Evolutionary conservation across 2,329 filamentous ascomycete species (phyloP), one percentile per base, ranked within the genome.

Genomic region (Leptographium flavum): DNA sequence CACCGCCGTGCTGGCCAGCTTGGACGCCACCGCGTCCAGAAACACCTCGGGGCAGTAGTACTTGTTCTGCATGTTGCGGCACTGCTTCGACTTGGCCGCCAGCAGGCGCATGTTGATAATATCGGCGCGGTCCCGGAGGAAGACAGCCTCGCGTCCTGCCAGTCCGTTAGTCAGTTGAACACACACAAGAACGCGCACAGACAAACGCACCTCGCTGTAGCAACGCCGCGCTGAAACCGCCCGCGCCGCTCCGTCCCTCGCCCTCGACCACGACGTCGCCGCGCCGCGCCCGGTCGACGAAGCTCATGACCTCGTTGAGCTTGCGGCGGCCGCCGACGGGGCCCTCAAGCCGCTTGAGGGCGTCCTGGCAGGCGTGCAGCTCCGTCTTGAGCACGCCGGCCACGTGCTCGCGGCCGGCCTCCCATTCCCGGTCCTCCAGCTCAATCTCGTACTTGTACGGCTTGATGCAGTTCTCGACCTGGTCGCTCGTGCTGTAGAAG

Each of bases 371-470:
- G 22, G 87, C 85, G 47, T 76, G 73, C 4, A 98, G 70, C 60
- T 98, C 92, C 42, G 82, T 80, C 61, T 93, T 93, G n/a, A 98
- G 66, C 1, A 92, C 79, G 9, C 70, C 73, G 33, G 78, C 74
- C 1, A 90, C 81, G 54, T 93, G 92, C 39, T 94, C 87, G 43
- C 90, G 73, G 1, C 87, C 88, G 49, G 83, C 78, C 4, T 71
- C 62, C 92, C 92, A 98, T 60, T 98, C 93, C 8, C 79, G 71
- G 33, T 88, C 84, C 57, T 94, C 87, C 38, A 98, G 80, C 55
- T 98, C 92, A 47, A 98, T 94, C 50, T 95, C 87, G 54, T 90
- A 96, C 60, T 98, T 98, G 69, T 90, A 98, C 0, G 93, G 92
- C 63, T 98, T 98, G 64, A 98, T 93, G 59, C 90, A 98, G 59